Percentiles rank a stretch among this genome's conserved stretches.
phyloP scores from a whole-genome alignment of 169 alveolate genomes.

The Besnoitia besnoiti region DNA sequence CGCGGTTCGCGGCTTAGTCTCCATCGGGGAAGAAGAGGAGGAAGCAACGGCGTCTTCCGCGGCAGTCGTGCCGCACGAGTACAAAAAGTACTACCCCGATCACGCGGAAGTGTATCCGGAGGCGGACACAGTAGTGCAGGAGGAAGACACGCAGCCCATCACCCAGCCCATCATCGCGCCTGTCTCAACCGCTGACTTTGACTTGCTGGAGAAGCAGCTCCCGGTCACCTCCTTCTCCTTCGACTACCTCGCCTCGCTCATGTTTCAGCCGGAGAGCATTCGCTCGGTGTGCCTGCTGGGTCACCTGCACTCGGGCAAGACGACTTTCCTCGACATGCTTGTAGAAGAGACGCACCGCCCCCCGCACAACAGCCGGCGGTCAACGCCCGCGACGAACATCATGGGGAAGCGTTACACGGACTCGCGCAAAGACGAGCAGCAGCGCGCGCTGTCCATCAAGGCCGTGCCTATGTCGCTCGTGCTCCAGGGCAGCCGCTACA shows the following conservation, averaged over 20 bases:
- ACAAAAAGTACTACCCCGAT: constrained; percentile 94
- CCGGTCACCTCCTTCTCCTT: constrained; percentile 92
- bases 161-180: constrained; percentile 98
- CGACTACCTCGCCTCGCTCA: constrained; percentile 92
- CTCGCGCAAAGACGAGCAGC: constrained; percentile 96
- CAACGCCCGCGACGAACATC: background rate
- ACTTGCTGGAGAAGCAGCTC: constrained; percentile 82
- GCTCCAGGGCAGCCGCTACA: constrained; percentile 88
- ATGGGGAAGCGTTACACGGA: constrained; percentile 90
- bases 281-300: constrained; percentile 97
- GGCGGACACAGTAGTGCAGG: constrained; percentile 89
- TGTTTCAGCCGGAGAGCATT: constrained; percentile 92
- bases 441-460: constrained; percentile 95
- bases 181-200: constrained; percentile 87
- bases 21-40: constrained; percentile 76
- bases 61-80: constrained; percentile 91
- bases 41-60: constrained; percentile 73
- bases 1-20: constrained; percentile 69
- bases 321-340: constrained; percentile 95
- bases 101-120: constrained; percentile 92
- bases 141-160: constrained; percentile 98
- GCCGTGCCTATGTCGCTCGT: constrained; percentile 96
- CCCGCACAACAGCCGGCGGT: background rate
- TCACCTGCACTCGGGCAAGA: constrained; percentile 98
- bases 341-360: constrained; percentile 91